Conservation (phyloP, 2,329 filamentous ascomycete genomes). For the Monosporascus ibericus region DNA sequence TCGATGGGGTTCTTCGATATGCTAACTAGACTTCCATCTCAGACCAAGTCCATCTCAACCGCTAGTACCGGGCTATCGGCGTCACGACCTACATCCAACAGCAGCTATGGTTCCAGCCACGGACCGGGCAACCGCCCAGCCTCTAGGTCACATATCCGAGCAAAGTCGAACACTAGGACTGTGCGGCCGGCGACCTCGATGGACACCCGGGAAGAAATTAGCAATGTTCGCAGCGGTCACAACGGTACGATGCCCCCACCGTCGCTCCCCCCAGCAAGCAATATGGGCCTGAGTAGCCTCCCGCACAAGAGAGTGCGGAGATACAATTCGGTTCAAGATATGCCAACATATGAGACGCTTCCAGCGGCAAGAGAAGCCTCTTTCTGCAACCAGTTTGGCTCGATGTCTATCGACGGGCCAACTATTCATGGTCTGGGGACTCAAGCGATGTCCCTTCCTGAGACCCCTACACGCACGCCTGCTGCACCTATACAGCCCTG, state of each 20-base stretch:
- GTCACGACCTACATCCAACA: conserved; percentile 22
- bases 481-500: neutral
- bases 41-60: conserved; percentile 11
- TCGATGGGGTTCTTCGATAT: neutral
- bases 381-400: conserved; percentile 31
- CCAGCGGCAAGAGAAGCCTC: conserved; percentile 36
- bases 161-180: conserved; percentile 23
- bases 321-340: conserved; percentile 18
- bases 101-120: conserved; percentile 30
- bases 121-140: conserved; percentile 29
- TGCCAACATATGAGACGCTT: conserved; percentile 12
- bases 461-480: conserved; percentile 15
- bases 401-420: conserved; percentile 33
- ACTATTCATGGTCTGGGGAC: conserved; percentile 20
- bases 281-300: conserved; percentile 8
- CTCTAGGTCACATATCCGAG: conserved; percentile 22
- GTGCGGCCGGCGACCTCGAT: conserved; percentile 25
- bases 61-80: neutral
- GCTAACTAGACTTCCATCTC: conserved; percentile 1
- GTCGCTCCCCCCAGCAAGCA: conserved; percentile 7
- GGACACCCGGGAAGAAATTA: conserved; percentile 20
- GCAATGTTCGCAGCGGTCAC: conserved; percentile 15
- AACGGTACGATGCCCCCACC: conserved; percentile 33
- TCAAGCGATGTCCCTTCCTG: conserved; percentile 41
- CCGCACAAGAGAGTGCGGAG: conserved; percentile 18